Evolutionary conservation across 306 rosid species (phyloP).

Genomic region (Ochetophila trinervis): DNA sequence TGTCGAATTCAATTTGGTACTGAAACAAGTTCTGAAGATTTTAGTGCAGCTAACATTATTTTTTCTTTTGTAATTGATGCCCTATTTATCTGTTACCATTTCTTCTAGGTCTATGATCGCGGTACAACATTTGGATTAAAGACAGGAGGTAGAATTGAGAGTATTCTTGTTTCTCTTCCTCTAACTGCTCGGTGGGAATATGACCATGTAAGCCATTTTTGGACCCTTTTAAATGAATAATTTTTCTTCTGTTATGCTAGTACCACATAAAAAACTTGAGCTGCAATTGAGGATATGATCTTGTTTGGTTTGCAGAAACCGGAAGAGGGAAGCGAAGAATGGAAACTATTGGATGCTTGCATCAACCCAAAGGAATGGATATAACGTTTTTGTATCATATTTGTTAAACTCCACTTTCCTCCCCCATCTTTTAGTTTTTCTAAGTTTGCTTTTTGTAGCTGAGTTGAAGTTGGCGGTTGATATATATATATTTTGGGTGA

Average conservation of each 20-base stretch:
- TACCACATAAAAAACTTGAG: not conserved
- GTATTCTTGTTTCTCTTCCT: slow-evolving; percentile 98
- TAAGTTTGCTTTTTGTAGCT: slow-evolving; percentile 2
- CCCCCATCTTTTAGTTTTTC: not conserved
- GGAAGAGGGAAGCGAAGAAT: slow-evolving; percentile 95
- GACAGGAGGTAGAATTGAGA: slow-evolving; percentile 98
- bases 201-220: slow-evolving; percentile 65
- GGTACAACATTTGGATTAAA: slow-evolving; percentile 98
- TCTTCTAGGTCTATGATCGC: slow-evolving; percentile 81
- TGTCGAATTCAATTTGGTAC: slow-evolving; percentile 94
- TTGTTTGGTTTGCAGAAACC: slow-evolving; percentile 68
- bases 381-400: slow-evolving; percentile 29
- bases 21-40: slow-evolving; percentile 8
- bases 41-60: not conserved
- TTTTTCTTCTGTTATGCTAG: not conserved
- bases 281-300: slow-evolving; percentile 6
- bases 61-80: not conserved
- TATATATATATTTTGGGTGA: no score
- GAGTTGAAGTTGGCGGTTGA: slow-evolving; percentile 18
- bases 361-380: slow-evolving; percentile 95
- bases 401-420: no score
- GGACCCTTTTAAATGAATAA: slow-evolving; percentile 8
- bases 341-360: slow-evolving; percentile 94
- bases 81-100: slow-evolving; percentile 1
- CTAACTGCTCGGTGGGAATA: slow-evolving; percentile 95